Conservation (phyloP, 805 yeast genomes). For the Lipomyces orientalis region DNA sequence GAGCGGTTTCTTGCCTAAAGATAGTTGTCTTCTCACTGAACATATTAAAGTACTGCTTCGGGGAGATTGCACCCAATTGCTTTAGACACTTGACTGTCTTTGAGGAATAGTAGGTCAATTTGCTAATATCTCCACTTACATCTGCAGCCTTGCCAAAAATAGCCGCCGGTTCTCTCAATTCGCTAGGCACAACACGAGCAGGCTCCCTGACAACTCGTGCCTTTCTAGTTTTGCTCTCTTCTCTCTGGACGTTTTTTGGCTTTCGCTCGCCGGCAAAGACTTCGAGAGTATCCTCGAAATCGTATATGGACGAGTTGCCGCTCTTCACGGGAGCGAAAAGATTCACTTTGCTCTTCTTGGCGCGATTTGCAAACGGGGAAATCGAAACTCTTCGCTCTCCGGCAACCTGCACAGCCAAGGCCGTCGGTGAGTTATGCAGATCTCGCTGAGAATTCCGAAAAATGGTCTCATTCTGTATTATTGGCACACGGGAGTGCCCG, state of each 20-base stretch:
- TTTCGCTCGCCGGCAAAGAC: neutral
- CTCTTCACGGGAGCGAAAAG: constrained; percentile 25
- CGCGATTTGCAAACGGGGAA: neutral
- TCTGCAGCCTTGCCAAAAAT: constrained; percentile 5
- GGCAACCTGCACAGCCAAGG: neutral
- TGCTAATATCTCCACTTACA: neutral
- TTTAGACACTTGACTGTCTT: constrained; percentile 8
- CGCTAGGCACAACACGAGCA: neutral
- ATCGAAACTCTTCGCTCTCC: neutral
- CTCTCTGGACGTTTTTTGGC: neutral
- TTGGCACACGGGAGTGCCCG: neutral
- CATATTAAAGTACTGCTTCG: constrained; percentile 24
- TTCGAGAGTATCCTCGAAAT: constrained; percentile 23
- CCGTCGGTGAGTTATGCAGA: neutral
- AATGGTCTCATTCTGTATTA: neutral
- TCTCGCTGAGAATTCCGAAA: neutral
- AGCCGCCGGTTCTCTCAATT: neutral
- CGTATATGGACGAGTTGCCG: constrained; percentile 20
- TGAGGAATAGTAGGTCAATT: constrained; percentile 5
- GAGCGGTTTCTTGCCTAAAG: constrained; percentile 12
- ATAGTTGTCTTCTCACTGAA: constrained; percentile 26
- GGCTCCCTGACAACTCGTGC: constrained; percentile 3
- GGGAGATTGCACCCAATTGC: constrained; percentile 7
- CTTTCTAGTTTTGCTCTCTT: neutral
- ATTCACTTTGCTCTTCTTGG: constrained; percentile 18